A percentile compares a stretch with the other conserved stretches of the same genome.
Evolutionary conservation across 2,329 filamentous ascomycete species (phyloP).

Genomic region (Aspergillus sojae): DNA sequence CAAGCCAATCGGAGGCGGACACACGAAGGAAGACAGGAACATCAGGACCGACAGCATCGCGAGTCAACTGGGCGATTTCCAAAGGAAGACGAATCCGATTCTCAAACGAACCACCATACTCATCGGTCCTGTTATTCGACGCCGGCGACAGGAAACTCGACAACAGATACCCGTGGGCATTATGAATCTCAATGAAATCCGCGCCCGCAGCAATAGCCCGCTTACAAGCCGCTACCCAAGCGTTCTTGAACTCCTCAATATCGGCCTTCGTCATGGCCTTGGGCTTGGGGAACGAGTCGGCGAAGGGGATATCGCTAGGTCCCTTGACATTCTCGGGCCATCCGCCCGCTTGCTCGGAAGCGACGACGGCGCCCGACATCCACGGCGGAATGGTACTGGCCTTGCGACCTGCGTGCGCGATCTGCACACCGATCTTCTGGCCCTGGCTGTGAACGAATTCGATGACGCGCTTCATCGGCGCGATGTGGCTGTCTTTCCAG

Average conservation of each 20-base stretch:
- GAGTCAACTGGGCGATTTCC: conserved; percentile 66
- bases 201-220: conserved; percentile 70
- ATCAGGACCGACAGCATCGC: conserved; percentile 63
- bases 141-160: conserved; percentile 70
- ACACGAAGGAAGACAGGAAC: conserved; percentile 76
- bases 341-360: conserved; percentile 57
- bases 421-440: conserved; percentile 76
- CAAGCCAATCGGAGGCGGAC: conserved; percentile 76
- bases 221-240: conserved; percentile 62
- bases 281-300: conserved; percentile 62
- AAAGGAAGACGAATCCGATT: conserved; percentile 70
- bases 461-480: conserved; percentile 65
- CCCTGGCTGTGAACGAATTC: conserved; percentile 80
- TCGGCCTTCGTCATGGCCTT: conserved; percentile 69
- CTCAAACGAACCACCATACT: conserved; percentile 55
- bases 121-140: conserved; percentile 67
- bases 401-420: conserved; percentile 76
- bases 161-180: conserved; percentile 77
- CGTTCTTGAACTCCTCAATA: conserved; percentile 66
- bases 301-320: conserved; percentile 64
- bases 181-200: conserved; percentile 79
- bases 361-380: conserved; percentile 33
- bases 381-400: conserved; percentile 60
- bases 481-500: conserved; percentile 83
- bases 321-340: conserved; percentile 59